Evolutionary conservation across 2,329 filamentous ascomycete species (phyloP).

Genomic region (Penicillium rolfsii): DNA sequence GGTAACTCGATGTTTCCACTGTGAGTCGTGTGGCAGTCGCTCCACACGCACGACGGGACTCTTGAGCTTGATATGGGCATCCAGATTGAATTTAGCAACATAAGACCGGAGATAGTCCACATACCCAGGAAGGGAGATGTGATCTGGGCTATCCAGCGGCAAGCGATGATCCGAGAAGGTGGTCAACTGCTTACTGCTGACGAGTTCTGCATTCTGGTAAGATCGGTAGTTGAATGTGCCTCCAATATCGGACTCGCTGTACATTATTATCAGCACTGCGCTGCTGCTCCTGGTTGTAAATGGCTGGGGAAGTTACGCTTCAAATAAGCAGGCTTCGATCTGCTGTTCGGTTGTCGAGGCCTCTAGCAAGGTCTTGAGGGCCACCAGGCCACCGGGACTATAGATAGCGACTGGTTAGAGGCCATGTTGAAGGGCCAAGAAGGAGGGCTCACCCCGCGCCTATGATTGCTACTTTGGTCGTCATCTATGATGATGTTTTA

Average conservation of each 20-base stretch:
- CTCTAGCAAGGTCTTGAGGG: slow-evolving; percentile 20
- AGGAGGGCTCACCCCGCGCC: slow-evolving; percentile 11
- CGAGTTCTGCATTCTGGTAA: slow-evolving; percentile 19
- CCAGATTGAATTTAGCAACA: slow-evolving; percentile 16
- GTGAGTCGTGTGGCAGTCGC: slow-evolving; percentile 6
- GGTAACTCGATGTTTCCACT: slow-evolving; percentile 18
- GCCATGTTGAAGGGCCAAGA: neutral
- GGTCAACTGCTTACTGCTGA: slow-evolving; percentile 22
- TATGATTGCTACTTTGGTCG: slow-evolving; percentile 16
- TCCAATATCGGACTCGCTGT: slow-evolving; percentile 16
- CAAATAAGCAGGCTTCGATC: slow-evolving; percentile 21
- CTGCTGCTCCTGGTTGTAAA: no score
- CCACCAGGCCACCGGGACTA: slow-evolving; percentile 17
- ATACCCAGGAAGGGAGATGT: slow-evolving; percentile 19
- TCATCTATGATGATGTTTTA: slow-evolving; percentile 1
- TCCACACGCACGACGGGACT: slow-evolving; percentile 15
- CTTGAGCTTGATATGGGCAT: slow-evolving; percentile 15
- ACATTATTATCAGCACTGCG: neutral
- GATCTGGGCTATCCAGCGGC: slow-evolving; percentile 17
- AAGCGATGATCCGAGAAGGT: slow-evolving; percentile 23
- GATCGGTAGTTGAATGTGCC: slow-evolving; percentile 22
- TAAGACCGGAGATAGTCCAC: slow-evolving; percentile 22
- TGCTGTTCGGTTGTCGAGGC: slow-evolving; percentile 13
- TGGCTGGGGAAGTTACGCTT: slow-evolving; percentile 10
- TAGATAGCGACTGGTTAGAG: neutral